Base-by-base conservation (phyloP, 352 stramenopile species). In the Thalassiosira tumida region DNA sequence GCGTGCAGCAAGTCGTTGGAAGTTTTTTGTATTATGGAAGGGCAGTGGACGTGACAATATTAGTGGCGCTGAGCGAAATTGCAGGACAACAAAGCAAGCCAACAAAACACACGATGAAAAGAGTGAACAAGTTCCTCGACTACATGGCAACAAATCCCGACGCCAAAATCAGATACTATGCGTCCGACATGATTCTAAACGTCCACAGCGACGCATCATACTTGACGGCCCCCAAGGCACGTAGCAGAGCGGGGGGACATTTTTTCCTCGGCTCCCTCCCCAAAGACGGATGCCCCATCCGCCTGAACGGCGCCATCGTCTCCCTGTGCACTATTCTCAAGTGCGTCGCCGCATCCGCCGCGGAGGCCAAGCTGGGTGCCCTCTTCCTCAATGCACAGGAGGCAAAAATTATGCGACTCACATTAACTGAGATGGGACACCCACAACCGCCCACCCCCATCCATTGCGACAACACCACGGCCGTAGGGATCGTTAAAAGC, bases 1-100 rank as follows among this genome's bases (percentile, higher is more conserved):
- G 47, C 76, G 21, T 90, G 5, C 76, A 90, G 72, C 35, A 90
- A 88, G 64, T 93, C 40, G 80, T 59, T 31, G 75, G 75, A 4
- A 73, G 14, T 15, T 40, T 83, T 37, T 38, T 83, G 10, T 83
- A 51, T 50, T 73, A 83, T 40, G 75, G 50, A 21, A 14, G 35
- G 33, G 29, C 75, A 83, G 75, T 83, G 37, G 75, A 83, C 75
- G 21, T 29, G 10, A 73, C 75, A 33, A 70, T 73, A 35, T 37
- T 83, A 6, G 73, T 50, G 3, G 35, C 75, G 51, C n/a, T 83
- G n/a, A 83, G 59, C 54, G 50, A 47, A 47, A 70, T 83, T 35
- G 40, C 40, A 1, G 38, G 38, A 6, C 6, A 35, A 64, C 40
- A 65, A 79, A 6, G n/a, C 21, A 59, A 79, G 7, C 72, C 72